These are phyloP conservation scores for Dictyostelium brefeldianum DNA, from an alignment of 78 protist genomes.

Conservation along the genomic window DNA sequence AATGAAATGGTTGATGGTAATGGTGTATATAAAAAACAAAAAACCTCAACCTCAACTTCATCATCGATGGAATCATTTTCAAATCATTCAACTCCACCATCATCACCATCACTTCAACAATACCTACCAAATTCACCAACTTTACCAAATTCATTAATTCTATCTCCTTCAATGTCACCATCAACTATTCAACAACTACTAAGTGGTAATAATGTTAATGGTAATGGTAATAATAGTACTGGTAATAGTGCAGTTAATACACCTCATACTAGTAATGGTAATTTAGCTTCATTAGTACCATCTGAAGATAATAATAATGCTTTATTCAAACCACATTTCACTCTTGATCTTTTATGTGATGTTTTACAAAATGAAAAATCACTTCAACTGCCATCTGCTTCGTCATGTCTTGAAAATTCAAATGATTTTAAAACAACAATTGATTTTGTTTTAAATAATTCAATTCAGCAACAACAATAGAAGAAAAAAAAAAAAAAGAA, in stretches of 20 bases:
- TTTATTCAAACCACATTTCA: not conserved
- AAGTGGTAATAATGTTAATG: too few species aligned
- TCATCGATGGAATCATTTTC: not conserved
- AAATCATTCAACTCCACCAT: conserved; percentile 8
- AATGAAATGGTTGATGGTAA: not conserved
- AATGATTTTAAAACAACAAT: conserved; percentile 8
- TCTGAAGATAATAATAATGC: not conserved
- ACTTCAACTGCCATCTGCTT: not conserved
- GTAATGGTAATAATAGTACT: not conserved
- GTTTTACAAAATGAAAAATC: conserved; percentile 55
- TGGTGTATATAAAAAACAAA: conserved; percentile 28
- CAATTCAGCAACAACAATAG: too few species aligned
- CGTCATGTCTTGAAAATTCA: not conserved
- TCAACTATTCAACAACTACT: not conserved
- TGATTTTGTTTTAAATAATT: conserved; percentile 3
- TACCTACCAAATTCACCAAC: conserved; percentile 33
- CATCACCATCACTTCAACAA: conserved; percentile 42
- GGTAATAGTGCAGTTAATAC: not conserved
- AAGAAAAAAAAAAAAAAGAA: too few species aligned
- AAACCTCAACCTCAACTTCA: not conserved
- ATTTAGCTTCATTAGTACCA: conserved; percentile 12
- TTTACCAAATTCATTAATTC: not conserved
- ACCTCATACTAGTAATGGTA: not conserved
- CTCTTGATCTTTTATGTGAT: conserved; percentile 35
- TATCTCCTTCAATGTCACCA: conserved; percentile 34